These are phyloP conservation scores for Aspergillus sp. DNA, from an alignment of 2,329 filamentous ascomycete genomes.

Conservation along the genomic window DNA sequence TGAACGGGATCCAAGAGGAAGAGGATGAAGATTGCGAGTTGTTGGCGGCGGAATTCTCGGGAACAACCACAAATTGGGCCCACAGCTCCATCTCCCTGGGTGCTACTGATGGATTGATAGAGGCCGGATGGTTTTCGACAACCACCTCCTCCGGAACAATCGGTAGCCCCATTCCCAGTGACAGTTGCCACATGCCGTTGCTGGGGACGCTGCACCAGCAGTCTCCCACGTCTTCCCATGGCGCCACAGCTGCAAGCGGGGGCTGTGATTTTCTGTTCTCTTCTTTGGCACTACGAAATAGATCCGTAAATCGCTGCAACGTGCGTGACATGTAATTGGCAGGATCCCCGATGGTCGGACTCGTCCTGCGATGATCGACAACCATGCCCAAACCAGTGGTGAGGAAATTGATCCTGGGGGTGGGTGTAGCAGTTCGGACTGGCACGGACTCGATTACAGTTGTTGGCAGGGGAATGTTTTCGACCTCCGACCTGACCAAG, in stretches of 20 bases:
- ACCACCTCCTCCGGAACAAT: constrained; percentile 62
- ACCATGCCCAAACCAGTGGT: constrained; percentile 55
- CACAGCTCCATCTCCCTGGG: constrained; percentile 65
- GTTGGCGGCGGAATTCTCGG: constrained; percentile 3
- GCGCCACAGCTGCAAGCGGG: constrained; percentile 51
- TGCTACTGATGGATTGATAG: constrained; percentile 51
- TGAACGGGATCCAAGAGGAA: neutral
- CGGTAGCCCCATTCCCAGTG: constrained; percentile 29
- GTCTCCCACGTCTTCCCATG: constrained; percentile 73
- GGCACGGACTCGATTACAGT: constrained; percentile 10
- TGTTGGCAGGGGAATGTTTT: constrained; percentile 15
- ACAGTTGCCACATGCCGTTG: constrained; percentile 36
- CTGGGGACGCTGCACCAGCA: constrained; percentile 69
- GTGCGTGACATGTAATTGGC: neutral
- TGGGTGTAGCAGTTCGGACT: constrained; percentile 5
- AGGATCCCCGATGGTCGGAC: constrained; percentile 42
- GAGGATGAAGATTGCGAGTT: neutral
- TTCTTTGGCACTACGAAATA: no score
- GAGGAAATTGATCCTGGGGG: constrained; percentile 63
- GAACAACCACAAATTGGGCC: constrained; percentile 47
- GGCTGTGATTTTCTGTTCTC: constrained; percentile 15
- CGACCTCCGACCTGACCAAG: constrained; percentile 17
- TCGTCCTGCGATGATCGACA: constrained; percentile 54
- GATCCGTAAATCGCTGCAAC: no score
- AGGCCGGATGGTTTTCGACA: constrained; percentile 63